These are phyloP conservation scores for Flammula alnicola DNA, from an alignment of 1,284 basidiomycete species.

Conservation along the genomic window DNA sequence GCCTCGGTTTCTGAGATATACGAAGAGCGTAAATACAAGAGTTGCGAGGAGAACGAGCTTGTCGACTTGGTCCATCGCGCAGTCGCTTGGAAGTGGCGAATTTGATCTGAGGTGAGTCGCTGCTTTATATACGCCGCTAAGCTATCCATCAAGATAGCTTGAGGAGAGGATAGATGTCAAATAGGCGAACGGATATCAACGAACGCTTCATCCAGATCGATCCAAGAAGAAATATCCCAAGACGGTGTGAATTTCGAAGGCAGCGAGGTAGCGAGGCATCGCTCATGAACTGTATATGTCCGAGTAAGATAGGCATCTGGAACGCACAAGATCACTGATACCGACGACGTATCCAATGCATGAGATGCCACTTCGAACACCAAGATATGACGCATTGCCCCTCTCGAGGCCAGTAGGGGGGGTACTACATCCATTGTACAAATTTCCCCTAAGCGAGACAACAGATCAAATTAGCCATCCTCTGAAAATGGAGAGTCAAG, in stretches of 20 bases:
- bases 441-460: too few species aligned
- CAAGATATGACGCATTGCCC: too few species aligned
- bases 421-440: too few species aligned
- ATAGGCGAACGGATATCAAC: neutral
- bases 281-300: neutral
- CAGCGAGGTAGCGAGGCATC: neutral
- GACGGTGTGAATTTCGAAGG: slow-evolving; percentile 4
- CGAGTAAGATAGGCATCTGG: neutral
- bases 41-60: slow-evolving; percentile 1
- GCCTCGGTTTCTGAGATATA: neutral
- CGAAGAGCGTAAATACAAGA: neutral
- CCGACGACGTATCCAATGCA: too few species aligned
- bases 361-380: too few species aligned
- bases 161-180: neutral
- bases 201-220: neutral
- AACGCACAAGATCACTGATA: too few species aligned
- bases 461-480: too few species aligned
- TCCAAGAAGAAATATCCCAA: slow-evolving; percentile 1
- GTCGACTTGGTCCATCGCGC: neutral
- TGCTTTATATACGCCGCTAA: too few species aligned
- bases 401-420: too few species aligned
- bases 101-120: too few species aligned
- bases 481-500: too few species aligned
- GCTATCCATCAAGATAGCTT: slow-evolving; percentile 1
- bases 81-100: neutral